phyloP scores from a whole-genome alignment of 805 yeast genomes.

The Pichia ethanolica region DNA sequence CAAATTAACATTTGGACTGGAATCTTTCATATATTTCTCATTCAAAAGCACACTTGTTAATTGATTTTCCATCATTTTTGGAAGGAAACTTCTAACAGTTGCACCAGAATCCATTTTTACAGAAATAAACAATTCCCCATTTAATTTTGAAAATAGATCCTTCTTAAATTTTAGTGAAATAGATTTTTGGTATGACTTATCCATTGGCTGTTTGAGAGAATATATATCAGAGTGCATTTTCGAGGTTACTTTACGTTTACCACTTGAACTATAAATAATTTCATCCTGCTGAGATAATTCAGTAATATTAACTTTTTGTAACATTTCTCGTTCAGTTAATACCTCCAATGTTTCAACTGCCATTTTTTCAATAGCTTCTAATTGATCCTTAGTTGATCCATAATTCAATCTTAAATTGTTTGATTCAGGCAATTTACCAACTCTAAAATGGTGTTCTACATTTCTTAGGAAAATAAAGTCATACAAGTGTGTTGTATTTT shows the following conservation, averaged over 20 bases:
- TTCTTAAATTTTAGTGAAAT: not conserved
- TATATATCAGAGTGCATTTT: too few species aligned
- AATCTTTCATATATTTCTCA: not conserved
- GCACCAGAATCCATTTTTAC: constrained; percentile 1
- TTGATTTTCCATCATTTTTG: not conserved
- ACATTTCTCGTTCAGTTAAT: constrained; percentile 7
- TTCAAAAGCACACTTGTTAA: not conserved
- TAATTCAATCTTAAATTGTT: not conserved
- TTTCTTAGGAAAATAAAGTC: constrained; percentile 18
- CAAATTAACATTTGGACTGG: not conserved
- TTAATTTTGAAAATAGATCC: constrained; percentile 8
- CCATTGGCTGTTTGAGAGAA: not conserved
- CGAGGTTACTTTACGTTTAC: not conserved
- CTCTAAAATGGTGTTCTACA: constrained; percentile 14
- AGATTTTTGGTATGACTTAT: not conserved
- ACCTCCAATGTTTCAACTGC: constrained; percentile 9
- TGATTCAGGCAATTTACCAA: constrained; percentile 4
- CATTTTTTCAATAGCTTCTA: constrained; percentile 7
- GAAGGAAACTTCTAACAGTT: not conserved
- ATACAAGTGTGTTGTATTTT: constrained; percentile 15
- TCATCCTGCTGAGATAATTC: constrained; percentile 7
- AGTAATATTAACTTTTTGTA: not conserved
- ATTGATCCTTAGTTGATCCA: constrained; percentile 9
- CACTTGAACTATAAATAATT: constrained; percentile 6
- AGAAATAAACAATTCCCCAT: constrained; percentile 5